Base-by-base conservation (phyloP, 2,329 filamentous ascomycete genomes). In the Aspergillus aculeatinus region DNA sequence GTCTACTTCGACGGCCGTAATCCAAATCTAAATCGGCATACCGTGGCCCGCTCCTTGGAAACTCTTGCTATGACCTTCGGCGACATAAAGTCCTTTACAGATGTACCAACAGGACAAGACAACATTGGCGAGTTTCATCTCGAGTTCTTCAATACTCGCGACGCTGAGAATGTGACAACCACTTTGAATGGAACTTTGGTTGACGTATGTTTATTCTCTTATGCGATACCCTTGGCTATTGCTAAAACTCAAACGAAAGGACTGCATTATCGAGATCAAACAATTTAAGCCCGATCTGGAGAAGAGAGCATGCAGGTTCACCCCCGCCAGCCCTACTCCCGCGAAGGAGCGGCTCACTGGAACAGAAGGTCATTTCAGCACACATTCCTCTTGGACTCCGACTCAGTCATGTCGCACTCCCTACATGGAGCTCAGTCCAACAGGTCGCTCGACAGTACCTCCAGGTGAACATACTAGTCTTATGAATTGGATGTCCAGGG, bases 11-110 rank as follows among this genome's bases (percentile, higher is more conserved):
- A 72, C 44, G 68, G 70, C 21, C 59, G 67, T n/a, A 67, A 71
- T 47, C 65, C 65, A 1, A 62, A 52, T 12, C 63, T 74, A 31
- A 69, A 72, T 64, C 65, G 65, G 51, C 63, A 67, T 44, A 63
- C 63, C 16, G 65, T 77, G 19, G 88, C 86, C 61, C 74, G 79
- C 51, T 81, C 87, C 59, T 67, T 79, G 51, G 73, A 77, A 58
- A 67, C 71, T 21, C 68, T 76, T 48, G 68, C 74, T 19, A 68
- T 68, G 53, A 73, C 71, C 16, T 78, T 76, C 63, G 77, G 77
- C 19, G 70, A 74, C 44, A 63, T 80, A 58, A 76, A 74, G 62
- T 66, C 71, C 2, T 74, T 79, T 55, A 66, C 68, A 29, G 60
- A 67, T 29, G 51, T 73, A 11, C 67, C 67, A 16, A 67, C 62